A percentile compares a stretch with the other conserved stretches of the same genome.
phyloP scores from a whole-genome alignment of 2,329 filamentous ascomycete species.

The Diaporthe vaccinii region DNA sequence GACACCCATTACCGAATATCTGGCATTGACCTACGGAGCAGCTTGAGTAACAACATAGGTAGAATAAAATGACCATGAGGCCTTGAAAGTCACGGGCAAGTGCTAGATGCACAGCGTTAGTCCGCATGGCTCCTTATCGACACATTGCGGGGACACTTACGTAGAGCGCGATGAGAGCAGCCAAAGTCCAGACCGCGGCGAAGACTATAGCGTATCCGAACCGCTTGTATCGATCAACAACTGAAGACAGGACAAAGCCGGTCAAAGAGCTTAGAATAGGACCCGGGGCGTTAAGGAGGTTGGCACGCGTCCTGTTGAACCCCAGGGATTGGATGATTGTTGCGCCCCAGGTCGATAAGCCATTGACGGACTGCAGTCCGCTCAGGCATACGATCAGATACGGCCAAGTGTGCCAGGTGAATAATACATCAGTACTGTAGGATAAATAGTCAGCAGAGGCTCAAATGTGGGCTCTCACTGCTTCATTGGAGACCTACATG shows the following conservation, averaged over 20 bases:
- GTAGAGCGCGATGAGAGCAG: background rate
- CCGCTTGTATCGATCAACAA: background rate
- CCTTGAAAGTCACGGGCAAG: background rate
- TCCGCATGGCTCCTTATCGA: background rate
- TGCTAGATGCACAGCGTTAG: background rate
- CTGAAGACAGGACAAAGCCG: background rate
- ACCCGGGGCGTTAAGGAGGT: background rate
- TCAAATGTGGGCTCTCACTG: background rate
- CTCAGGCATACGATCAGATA: background rate
- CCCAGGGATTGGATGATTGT: background rate
- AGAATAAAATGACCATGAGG: background rate
- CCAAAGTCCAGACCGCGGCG: background rate
- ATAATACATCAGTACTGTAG: background rate
- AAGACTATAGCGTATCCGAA: background rate
- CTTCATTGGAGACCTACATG: background rate
- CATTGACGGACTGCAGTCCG: background rate
- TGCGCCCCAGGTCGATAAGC: background rate
- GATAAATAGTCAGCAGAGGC: background rate
- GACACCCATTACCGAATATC: background rate
- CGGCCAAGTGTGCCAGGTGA: background rate
- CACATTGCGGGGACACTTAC: background rate
- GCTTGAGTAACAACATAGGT: background rate
- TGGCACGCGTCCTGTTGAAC: background rate
- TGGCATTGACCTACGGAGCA: constrained; percentile 40
- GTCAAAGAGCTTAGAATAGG: background rate